A percentile compares a stretch with the other conserved stretches of the same genome.
Conservation (phyloP, 177 flowering plant species). For the Telopea speciosissima region DNA sequence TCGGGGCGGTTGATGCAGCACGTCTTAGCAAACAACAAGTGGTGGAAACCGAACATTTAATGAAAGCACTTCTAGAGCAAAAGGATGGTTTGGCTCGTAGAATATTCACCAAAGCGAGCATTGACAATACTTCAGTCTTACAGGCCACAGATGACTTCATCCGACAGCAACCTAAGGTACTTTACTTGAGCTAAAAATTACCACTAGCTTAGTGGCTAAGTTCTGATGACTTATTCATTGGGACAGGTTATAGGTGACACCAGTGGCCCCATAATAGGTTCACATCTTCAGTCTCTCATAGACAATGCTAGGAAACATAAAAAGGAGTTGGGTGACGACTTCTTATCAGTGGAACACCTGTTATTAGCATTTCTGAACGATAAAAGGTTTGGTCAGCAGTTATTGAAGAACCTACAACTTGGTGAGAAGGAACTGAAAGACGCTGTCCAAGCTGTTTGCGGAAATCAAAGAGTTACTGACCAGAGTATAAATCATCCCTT, state of each 20-base stretch:
- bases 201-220: not conserved
- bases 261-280: slow-evolving; percentile 63
- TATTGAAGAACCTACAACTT: slow-evolving; percentile 60
- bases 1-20: slow-evolving; percentile 85
- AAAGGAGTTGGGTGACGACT: slow-evolving; percentile 78
- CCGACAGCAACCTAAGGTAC: slow-evolving; percentile 73
- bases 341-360: slow-evolving; percentile 93
- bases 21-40: slow-evolving; percentile 64
- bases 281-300: slow-evolving; percentile 46
- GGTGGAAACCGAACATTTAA: slow-evolving; percentile 88
- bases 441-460: slow-evolving; percentile 78
- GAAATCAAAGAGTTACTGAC: slow-evolving; percentile 89
- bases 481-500: slow-evolving; percentile 53
- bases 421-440: slow-evolving; percentile 77
- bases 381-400: slow-evolving; percentile 78
- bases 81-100: slow-evolving; percentile 92
- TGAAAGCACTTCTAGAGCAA: slow-evolving; percentile 94
- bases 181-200: not conserved
- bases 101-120: slow-evolving; percentile 82
- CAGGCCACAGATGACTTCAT: slow-evolving; percentile 83
- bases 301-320: slow-evolving; percentile 65
- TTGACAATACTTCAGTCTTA: slow-evolving; percentile 75
- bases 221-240: slow-evolving; percentile 8
- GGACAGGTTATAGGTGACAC: slow-evolving; percentile 73
- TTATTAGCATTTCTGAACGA: slow-evolving; percentile 71